Evolutionary conservation across 1,284 basidiomycete species (phyloP), one percentile per base, ranked within the genome.

Genomic region (Puccinia sorghi): DNA sequence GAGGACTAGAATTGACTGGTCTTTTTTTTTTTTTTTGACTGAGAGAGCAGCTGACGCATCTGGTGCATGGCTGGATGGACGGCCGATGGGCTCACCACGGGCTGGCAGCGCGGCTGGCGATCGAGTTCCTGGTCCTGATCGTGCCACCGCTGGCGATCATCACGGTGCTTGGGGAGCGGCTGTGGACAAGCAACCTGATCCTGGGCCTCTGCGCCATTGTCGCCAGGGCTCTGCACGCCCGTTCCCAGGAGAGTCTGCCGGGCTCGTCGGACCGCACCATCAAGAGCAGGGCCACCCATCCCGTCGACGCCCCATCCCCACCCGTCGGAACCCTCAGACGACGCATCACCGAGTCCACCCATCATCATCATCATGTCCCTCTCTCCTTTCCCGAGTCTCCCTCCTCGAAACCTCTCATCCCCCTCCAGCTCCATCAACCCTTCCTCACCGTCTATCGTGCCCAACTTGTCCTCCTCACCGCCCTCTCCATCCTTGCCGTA

Each of bases 401-500:
- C 59, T 17, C 8, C 12, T 9, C 27, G 8, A 8, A 7, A 59
- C 11, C 27, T 27, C 3, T 7, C 57, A 37, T 17, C 57, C 57
- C 50, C 6, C 27, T 63, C 39, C 41, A 13, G 2, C 81, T 82
- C 22, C 79, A 79, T 25, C 81, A 83, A 57, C 85, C 87, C 0
- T 91, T 93, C 66, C 85, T 99, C 76, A 93, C 94, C 9, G 90
- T 92, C 0, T 99, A 97, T 84, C 88, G 97, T 66, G 90, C 94
- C 1, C 93, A 98, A 83, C 95, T 98, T 93, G 91, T 99, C 88
- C 86, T 97, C 46, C 89, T 99, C 87, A 98, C 97, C 0, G 86
- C 92, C 56, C 87, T 97, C 59, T 91, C 90, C 54, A 99, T 99
- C 80, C 89, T 99, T 9, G 96, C 97, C 0, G 96, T 99, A 66